Conservation (phyloP, 2,329 filamentous ascomycete species). For the Fusarium paranaense region DNA sequence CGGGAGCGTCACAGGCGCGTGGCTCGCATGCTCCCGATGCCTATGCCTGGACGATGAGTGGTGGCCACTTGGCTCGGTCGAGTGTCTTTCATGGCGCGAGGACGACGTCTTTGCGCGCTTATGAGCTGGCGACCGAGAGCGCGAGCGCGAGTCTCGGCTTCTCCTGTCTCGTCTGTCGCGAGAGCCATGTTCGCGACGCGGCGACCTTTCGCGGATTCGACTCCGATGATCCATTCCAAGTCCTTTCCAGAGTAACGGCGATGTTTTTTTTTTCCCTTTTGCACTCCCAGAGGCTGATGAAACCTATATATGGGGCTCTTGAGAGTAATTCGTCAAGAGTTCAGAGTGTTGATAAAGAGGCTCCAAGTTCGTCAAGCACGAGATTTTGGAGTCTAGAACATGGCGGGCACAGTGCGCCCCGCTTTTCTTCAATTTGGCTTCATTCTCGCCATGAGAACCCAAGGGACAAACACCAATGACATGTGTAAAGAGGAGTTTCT, state of each 20-base stretch:
- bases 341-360: not conserved
- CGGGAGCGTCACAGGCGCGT: conserved; percentile 61
- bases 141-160: conserved; percentile 35
- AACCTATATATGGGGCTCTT: not conserved
- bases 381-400: conserved; percentile 34
- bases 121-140: conserved; percentile 39
- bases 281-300: not conserved
- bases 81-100: conserved; percentile 26
- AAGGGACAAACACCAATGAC: not conserved
- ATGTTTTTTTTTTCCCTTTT: not conserved
- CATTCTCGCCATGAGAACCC: not conserved
- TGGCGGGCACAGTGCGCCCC: conserved; percentile 42
- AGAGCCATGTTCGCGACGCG: conserved; percentile 33
- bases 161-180: conserved; percentile 27
- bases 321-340: not conserved
- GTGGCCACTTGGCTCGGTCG: conserved; percentile 28
- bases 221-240: conserved; percentile 30
- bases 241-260: not conserved
- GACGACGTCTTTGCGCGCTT: conserved; percentile 29
- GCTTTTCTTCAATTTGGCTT: conserved; percentile 20
- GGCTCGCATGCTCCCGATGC: conserved; percentile 32
- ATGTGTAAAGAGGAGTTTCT: not conserved
- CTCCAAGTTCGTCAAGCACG: conserved; percentile 17
- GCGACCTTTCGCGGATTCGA: conserved; percentile 34
- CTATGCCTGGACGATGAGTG: conserved; percentile 37